Percentiles rank a stretch among this genome's conserved stretches.
Conservation (phyloP, 2,329 filamentous ascomycete genomes). For the Venturia effusa region DNA sequence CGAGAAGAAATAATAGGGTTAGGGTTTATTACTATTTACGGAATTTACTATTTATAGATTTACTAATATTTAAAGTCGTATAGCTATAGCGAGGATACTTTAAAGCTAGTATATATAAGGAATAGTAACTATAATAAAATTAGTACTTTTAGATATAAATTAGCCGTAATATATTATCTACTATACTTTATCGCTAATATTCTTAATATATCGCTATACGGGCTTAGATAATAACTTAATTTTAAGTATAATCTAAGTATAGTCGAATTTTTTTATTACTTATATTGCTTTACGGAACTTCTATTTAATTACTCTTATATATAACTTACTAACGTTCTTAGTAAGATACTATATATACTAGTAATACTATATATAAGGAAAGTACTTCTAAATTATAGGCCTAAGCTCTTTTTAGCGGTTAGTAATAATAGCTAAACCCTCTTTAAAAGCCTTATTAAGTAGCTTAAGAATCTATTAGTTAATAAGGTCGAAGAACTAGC, state of each 20-base stretch:
- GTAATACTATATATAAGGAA: neutral
- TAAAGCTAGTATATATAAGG: too few relatives aligned
- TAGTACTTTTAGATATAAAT: too few relatives aligned
- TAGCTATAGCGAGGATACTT: too few relatives aligned
- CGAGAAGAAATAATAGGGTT: too few relatives aligned
- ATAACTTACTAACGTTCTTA: neutral
- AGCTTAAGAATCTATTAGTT: neutral
- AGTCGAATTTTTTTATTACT: neutral
- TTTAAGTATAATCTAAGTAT: neutral
- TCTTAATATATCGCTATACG: too few relatives aligned
- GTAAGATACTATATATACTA: neutral
- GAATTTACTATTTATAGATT: too few relatives aligned
- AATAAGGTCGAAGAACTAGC: neutral
- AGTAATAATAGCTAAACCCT: neutral
- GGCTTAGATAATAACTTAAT: too few relatives aligned
- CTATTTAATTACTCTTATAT: neutral
- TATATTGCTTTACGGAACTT: neutral
- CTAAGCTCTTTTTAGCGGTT: neutral
- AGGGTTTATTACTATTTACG: too few relatives aligned
- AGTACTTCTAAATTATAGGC: neutral
- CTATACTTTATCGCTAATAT: too few relatives aligned
- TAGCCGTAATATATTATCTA: too few relatives aligned
- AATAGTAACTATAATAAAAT: too few relatives aligned
- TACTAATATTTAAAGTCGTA: too few relatives aligned
- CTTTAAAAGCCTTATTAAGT: neutral